Evolutionary conservation across 1,284 basidiomycete species (phyloP), one percentile per base, ranked within the genome.

Genomic region (Entoloma clypeatum): DNA sequence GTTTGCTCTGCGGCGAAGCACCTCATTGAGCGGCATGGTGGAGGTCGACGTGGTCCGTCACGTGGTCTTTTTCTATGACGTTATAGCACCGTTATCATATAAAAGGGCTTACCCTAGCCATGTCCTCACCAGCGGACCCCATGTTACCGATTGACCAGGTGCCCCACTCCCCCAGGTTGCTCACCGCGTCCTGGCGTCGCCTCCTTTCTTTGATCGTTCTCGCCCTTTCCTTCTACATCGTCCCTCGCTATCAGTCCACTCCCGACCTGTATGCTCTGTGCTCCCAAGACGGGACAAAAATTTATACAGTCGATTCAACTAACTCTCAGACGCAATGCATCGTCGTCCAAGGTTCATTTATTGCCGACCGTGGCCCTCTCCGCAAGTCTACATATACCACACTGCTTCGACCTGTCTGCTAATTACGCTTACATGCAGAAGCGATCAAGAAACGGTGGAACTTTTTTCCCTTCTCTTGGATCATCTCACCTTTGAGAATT

Each of bases 261-360:
- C 39, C 55, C 3, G 28, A 36, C n/a, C 51, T 63, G 1, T 85
- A 83, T 52, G 79, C 75, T 2, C 51, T 86, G 9, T 86, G 83
- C 56, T 77, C 81, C 17, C 65, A 54, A 34, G 62, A 71, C 16
- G 68, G 68, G 17, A 50, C 65, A 30, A 63, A 64, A 27, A 69
- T 86, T 36, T 82, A 83, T 48, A 81, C 78, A 8, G 79, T 84
- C 11, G 78, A 86, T 54, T 58, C 60, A 10, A 43, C 57, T 19
- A 70, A 72, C 42, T 59, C 70, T 10, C 65, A 59, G 33, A 71
- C 68, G 2, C 73, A 86, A 48, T 86, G 83, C 53, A 64, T 86
- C 24, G 67, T 80, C 19, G 65, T 86, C 17, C 59, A 71, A 35
- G 66, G 65, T 19, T 59, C 65, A 28, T 58, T 62, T 41, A 77